These are phyloP conservation scores for Phytophthora citricola DNA, from an alignment of 352 stramenopile genomes.

Conservation along the genomic window DNA sequence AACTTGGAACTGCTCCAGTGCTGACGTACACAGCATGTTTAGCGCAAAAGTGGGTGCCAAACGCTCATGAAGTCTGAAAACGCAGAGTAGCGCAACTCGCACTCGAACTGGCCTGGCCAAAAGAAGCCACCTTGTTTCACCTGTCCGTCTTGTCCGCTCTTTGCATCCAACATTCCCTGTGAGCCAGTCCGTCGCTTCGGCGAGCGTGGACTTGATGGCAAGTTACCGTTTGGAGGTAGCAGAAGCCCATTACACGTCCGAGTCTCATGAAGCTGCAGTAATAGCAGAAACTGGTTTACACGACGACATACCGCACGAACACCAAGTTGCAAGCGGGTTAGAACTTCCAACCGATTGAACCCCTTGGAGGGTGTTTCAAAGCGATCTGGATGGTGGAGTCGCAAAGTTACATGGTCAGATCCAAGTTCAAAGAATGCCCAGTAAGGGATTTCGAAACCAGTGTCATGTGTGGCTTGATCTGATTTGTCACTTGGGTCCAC, in stretches of 20 bases:
- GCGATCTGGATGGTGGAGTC: slow-evolving; percentile 64
- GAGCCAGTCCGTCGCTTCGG: slow-evolving; percentile 44
- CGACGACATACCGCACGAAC: slow-evolving; percentile 73
- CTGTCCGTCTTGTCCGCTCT: slow-evolving; percentile 15
- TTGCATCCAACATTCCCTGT: slow-evolving; percentile 31
- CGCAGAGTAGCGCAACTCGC: slow-evolving; percentile 76
- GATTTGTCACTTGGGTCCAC: background rate
- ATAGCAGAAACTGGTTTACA: slow-evolving; percentile 86
- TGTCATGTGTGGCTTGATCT: background rate
- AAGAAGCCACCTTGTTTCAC: slow-evolving; percentile 61
- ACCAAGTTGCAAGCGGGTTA: slow-evolving; percentile 79
- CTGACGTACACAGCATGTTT: slow-evolving; percentile 84
- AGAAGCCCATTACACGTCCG: slow-evolving; percentile 77
- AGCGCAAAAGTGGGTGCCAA: slow-evolving; percentile 81
- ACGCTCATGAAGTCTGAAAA: slow-evolving; percentile 86
- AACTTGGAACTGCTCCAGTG: slow-evolving; percentile 90
- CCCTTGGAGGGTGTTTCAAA: slow-evolving; percentile 21
- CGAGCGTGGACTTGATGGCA: slow-evolving; percentile 49
- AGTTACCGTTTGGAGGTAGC: slow-evolving; percentile 51
- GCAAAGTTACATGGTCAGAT: slow-evolving; percentile 55
- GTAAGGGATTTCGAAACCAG: slow-evolving; percentile 65
- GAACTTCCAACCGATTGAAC: slow-evolving; percentile 65
- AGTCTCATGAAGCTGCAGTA: slow-evolving; percentile 87
- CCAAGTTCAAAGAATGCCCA: slow-evolving; percentile 83
- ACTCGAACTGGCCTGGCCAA: slow-evolving; percentile 90